phyloP scores from a whole-genome alignment of 495 filamentous ascomycete species.

The Aspergillus leporis region DNA sequence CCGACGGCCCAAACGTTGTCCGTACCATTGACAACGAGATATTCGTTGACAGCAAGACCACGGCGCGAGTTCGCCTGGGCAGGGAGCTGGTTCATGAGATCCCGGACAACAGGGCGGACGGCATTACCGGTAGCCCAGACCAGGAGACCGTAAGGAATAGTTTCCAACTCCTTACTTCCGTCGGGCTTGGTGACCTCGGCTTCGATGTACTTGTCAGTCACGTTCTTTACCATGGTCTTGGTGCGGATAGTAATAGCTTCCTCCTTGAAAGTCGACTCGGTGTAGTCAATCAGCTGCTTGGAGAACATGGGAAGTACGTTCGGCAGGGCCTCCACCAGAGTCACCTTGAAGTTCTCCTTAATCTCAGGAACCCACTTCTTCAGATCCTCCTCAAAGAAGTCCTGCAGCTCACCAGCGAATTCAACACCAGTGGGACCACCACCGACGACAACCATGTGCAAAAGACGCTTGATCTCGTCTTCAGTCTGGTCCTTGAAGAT shows the following conservation, averaged over 20 bases:
- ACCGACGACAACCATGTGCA: slow-evolving; percentile 99
- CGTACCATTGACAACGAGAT: slow-evolving; percentile 94
- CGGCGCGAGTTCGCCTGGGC: slow-evolving; percentile 94
- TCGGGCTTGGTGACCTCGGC: slow-evolving; percentile 85
- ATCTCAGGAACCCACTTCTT: slow-evolving; percentile 98
- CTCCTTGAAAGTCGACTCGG: slow-evolving; percentile 97
- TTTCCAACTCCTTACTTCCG: slow-evolving; percentile 76
- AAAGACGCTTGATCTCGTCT: slow-evolving; percentile 86
- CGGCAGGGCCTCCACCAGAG: slow-evolving; percentile 95
- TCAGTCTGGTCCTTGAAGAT: slow-evolving; percentile 95
- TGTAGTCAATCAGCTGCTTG: slow-evolving; percentile 98
- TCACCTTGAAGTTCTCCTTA: slow-evolving; percentile 90
- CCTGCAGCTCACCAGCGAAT: slow-evolving; percentile 95
- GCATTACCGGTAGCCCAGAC: slow-evolving; percentile 99
- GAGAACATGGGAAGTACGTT: slow-evolving; percentile 98
- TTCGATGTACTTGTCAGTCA: slow-evolving; percentile 92
- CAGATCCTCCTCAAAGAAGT: slow-evolving; percentile 97
- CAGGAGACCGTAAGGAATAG: slow-evolving; percentile 90
- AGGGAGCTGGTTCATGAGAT: slow-evolving; percentile 88
- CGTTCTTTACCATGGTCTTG: slow-evolving; percentile 98
- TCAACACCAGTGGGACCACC: slow-evolving; percentile 98
- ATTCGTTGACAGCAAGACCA: slow-evolving; percentile 95
- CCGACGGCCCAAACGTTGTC: slow-evolving; percentile 93
- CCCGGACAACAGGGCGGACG: slow-evolving; percentile 80
- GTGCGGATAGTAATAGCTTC: slow-evolving; percentile 95